phyloP scores from a whole-genome alignment of 371 early-diverging fungal genomes.

The Mucor plumbeus region DNA sequence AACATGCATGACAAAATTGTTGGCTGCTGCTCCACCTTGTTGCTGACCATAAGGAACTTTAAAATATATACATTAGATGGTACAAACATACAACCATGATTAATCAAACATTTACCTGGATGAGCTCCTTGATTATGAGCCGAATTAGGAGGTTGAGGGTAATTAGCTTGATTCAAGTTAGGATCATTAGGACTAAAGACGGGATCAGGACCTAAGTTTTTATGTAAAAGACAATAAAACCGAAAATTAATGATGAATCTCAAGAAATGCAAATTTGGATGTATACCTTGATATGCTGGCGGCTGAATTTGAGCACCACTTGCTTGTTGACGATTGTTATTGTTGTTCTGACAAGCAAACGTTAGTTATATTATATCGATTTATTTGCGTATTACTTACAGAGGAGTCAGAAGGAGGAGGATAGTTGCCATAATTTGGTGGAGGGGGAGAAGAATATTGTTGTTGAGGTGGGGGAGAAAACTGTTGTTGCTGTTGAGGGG shows the following conservation, averaged over 20 bases:
- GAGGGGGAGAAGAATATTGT: conserved; percentile 9
- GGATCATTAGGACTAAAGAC: conserved; percentile 28
- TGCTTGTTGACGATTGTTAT: neutral
- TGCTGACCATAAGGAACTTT: conserved; percentile 31
- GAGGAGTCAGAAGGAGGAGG: conserved; percentile 6
- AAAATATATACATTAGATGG: neutral
- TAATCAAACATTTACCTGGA: conserved; percentile 2
- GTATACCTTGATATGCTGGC: conserved; percentile 24
- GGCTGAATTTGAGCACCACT: conserved; percentile 14
- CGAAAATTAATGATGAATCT: too few relatives aligned
- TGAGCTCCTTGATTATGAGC: conserved; percentile 25
- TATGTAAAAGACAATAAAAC: neutral
- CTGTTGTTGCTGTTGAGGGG: conserved; percentile 8
- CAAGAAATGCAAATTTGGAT: too few relatives aligned
- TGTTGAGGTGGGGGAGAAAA: conserved; percentile 8
- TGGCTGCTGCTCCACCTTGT: conserved; percentile 11
- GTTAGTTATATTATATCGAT: neutral
- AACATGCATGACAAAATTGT: conserved; percentile 38
- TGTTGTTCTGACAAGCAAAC: neutral
- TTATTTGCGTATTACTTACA: neutral
- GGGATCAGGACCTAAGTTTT: conserved; percentile 22
- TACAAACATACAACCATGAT: neutral
- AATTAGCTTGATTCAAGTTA: conserved; percentile 29
- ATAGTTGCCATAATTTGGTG: conserved; percentile 15
- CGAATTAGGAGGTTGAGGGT: conserved; percentile 34